Evolutionary conservation across 1,139 yeast genomes (phyloP).

Genomic region (Magnusiomyces paraingens): DNA sequence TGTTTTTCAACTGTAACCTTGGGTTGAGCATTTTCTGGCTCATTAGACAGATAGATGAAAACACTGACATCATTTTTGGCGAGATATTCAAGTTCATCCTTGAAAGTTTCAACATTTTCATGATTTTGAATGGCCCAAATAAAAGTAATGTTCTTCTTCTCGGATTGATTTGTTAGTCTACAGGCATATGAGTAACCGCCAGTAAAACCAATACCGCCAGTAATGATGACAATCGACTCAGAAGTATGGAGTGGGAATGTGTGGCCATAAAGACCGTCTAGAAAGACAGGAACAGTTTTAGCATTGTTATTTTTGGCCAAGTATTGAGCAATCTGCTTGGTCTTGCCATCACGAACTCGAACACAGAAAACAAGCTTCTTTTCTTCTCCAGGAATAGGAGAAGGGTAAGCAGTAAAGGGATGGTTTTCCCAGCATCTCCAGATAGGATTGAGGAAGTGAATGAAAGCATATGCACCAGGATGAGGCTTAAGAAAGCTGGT

Average conservation of each 20-base stretch:
- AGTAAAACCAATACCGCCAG: conserved; percentile 68
- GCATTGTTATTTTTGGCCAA: conserved; percentile 5
- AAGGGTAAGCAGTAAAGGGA: conserved; percentile 50
- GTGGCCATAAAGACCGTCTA: conserved; percentile 56
- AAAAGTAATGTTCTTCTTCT: conserved; percentile 36
- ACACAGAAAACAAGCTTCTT: conserved; percentile 29
- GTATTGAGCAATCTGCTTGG: conserved; percentile 23
- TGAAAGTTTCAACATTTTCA: conserved; percentile 42
- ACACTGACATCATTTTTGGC: conserved; percentile 13
- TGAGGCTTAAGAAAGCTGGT: conserved; percentile 36
- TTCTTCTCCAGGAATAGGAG: conserved; percentile 18
- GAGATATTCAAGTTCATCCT: conserved; percentile 41
- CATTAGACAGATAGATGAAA: too few relatives aligned
- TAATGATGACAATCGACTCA: conserved; percentile 44
- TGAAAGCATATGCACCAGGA: conserved; percentile 55
- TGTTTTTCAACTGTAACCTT: too few relatives aligned
- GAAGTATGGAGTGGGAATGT: conserved; percentile 44
- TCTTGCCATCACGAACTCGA: conserved; percentile 33
- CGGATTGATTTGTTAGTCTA: conserved; percentile 13
- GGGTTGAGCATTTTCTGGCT: too few relatives aligned
- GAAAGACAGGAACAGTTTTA: conserved; percentile 33
- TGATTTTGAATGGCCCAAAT: conserved; percentile 49
- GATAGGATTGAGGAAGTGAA: conserved; percentile 42
- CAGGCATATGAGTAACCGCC: conserved; percentile 34
- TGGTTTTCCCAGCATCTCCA: conserved; percentile 45